phyloP scores from a whole-genome alignment of 2,329 filamentous ascomycete species.

The Fusarium austroafricanum region DNA sequence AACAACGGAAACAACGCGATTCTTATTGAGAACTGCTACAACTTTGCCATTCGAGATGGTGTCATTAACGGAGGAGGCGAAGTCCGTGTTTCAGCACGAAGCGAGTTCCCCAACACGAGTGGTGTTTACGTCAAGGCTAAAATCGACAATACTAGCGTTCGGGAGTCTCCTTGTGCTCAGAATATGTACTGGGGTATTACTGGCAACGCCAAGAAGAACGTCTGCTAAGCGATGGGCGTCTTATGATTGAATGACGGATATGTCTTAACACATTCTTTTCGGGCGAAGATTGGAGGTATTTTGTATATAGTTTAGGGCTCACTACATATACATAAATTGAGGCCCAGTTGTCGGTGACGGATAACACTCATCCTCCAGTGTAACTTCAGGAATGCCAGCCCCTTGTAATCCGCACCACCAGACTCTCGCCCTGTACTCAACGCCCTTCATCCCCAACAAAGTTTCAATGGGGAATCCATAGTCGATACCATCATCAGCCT shows the following conservation, averaged over 20 bases:
- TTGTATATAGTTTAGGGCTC: not conserved
- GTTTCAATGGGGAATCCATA: conserved; percentile 5
- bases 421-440: conserved; percentile 24
- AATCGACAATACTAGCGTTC: conserved; percentile 63
- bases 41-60: conserved; percentile 62
- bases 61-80: conserved; percentile 66
- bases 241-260: not conserved
- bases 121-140: conserved; percentile 62
- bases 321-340: not conserved
- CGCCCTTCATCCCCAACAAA: not conserved
- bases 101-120: conserved; percentile 65
- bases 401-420: conserved; percentile 23
- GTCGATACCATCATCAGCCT: conserved; percentile 19
- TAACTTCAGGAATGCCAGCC: not conserved
- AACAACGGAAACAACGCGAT: conserved; percentile 67
- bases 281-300: fast-evolving
- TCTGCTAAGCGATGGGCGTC: conserved; percentile 49
- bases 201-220: conserved; percentile 56
- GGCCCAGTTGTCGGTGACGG: not conserved
- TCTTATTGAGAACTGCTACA: conserved; percentile 71
- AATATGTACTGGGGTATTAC: conserved; percentile 63
- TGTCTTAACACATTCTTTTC: not conserved
- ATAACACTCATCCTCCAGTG: not conserved
- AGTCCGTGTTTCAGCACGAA: conserved; percentile 63
- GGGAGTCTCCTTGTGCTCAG: conserved; percentile 65